Conservation (phyloP, 805 yeast genomes). For the Zygoascus tannicola region DNA sequence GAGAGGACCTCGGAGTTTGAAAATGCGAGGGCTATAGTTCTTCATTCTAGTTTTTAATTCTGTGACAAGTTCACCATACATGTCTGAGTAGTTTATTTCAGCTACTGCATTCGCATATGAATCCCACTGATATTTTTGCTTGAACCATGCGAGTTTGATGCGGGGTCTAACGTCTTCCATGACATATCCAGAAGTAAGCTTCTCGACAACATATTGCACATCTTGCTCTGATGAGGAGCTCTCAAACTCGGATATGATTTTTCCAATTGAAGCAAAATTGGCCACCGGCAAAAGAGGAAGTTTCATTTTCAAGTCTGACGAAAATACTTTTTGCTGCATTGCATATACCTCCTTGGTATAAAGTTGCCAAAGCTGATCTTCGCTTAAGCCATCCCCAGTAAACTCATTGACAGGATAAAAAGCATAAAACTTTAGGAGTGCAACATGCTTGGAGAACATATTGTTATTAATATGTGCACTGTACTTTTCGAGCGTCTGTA, state of each 20-base stretch:
- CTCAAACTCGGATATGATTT: constrained; percentile 20
- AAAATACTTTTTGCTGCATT: constrained; percentile 22
- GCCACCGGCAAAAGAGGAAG: constrained; percentile 22
- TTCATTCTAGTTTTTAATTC: not conserved
- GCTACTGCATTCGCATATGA: not conserved
- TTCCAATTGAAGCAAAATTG: constrained; percentile 20
- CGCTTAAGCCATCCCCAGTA: constrained; percentile 25
- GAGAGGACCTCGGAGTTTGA: not conserved
- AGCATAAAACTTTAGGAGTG: constrained; percentile 15
- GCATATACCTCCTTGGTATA: constrained; percentile 11
- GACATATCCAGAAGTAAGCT: not conserved
- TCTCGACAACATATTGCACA: constrained; percentile 5
- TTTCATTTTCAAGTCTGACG: constrained; percentile 14
- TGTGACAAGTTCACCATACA: not conserved
- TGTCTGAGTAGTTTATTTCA: not conserved
- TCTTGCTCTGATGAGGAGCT: constrained; percentile 15
- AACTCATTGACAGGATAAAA: constrained; percentile 37
- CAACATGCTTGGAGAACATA: not conserved
- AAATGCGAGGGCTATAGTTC: not conserved
- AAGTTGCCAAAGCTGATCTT: constrained; percentile 13
- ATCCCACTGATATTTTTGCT: not conserved
- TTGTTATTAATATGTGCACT: not conserved
- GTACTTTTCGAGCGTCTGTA: not conserved
- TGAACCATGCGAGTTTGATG: not conserved
- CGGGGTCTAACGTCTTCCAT: not conserved